phyloP scores from a whole-genome alignment of 2,329 filamentous ascomycete species.

The Aspergillus transmontanensis region DNA sequence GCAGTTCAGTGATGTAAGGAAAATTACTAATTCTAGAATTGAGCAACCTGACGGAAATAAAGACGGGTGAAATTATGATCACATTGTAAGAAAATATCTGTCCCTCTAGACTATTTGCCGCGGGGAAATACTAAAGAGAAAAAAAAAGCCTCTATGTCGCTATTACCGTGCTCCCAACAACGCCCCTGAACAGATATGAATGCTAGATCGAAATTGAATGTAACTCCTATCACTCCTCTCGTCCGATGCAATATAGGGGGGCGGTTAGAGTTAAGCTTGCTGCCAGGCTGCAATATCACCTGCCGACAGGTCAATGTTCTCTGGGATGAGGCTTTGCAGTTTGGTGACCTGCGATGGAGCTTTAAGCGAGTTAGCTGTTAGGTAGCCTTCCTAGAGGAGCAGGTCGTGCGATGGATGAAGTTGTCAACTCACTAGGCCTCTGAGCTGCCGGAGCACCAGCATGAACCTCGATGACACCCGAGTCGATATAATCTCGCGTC shows the following conservation, averaged over 20 bases:
- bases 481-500: slow-evolving; percentile 34
- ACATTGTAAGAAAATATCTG: not conserved
- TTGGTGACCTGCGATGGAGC: slow-evolving; percentile 27
- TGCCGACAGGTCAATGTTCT: slow-evolving; percentile 35
- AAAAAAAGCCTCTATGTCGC: not conserved
- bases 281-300: slow-evolving; percentile 37
- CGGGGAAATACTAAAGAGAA: not conserved
- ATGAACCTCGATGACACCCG: slow-evolving; percentile 32
- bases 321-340: slow-evolving; percentile 28
- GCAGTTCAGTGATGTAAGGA: not conserved
- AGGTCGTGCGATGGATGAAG: slow-evolving; percentile 8
- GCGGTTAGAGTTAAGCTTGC: slow-evolving; percentile 7
- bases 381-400: not conserved
- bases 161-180: not conserved
- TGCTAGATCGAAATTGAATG: not conserved
- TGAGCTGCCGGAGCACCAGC: slow-evolving; percentile 28
- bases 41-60: no score
- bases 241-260: not conserved
- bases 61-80: no score
- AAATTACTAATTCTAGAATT: not conserved
- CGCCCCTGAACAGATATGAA: not conserved
- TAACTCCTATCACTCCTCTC: not conserved
- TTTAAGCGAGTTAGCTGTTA: slow-evolving; percentile 22
- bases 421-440: slow-evolving; percentile 31
- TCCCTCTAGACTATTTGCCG: not conserved